A percentile compares a stretch with the other conserved stretches of the same genome.
phyloP scores from a whole-genome alignment of 129 eudicot species.

The Deinandra increscens region DNA sequence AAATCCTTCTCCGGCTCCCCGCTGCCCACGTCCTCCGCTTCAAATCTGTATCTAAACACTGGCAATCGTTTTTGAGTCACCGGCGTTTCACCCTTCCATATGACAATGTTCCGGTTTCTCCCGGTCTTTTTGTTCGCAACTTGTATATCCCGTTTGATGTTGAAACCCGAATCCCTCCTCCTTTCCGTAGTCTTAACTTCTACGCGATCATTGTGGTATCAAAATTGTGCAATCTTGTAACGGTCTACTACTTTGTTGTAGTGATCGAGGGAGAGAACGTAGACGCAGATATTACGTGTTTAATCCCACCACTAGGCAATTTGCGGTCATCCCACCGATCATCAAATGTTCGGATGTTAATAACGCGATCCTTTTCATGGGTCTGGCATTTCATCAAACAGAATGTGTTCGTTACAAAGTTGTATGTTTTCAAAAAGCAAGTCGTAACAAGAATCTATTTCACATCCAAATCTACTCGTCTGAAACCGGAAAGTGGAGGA shows the following conservation, averaged over 20 bases:
- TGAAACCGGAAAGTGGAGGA: conserved; percentile 33
- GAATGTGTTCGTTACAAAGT: too few species aligned
- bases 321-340: not conserved
- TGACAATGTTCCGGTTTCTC: too few species aligned
- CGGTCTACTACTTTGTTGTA: conserved; percentile 15
- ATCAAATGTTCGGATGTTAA: not conserved
- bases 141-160: not conserved
- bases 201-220: not conserved
- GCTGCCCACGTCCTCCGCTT: not conserved
- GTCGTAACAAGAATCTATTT: too few species aligned
- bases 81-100: not conserved
- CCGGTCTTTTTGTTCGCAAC: not conserved
- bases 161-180: too few species aligned
- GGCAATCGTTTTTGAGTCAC: conserved; percentile 9
- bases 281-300: not conserved
- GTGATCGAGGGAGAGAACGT: not conserved
- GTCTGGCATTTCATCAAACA: conserved; percentile 17
- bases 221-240: conserved; percentile 13
- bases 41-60: conserved; percentile 28
- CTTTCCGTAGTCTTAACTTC: not conserved
- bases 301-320: conserved; percentile 15
- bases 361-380: not conserved
- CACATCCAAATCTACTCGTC: conserved; percentile 34
- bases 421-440: too few species aligned
- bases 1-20: too few species aligned